Conservation (phyloP, 805 yeast species). For the Komagataella ulmi region DNA sequence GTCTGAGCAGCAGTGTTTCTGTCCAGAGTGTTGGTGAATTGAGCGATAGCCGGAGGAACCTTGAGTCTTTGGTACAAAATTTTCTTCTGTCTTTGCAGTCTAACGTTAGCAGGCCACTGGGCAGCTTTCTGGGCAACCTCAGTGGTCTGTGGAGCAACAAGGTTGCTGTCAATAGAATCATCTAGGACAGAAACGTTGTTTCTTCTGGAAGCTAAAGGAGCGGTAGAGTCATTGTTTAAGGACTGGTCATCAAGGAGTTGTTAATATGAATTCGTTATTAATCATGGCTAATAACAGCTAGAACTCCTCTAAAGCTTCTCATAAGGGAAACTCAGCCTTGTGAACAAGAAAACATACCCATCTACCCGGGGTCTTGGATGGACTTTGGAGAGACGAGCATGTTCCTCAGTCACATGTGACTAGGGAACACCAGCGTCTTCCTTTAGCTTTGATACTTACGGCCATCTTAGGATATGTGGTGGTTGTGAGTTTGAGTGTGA, state of each 20-base stretch:
- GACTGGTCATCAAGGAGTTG: conserved; percentile 24
- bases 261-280: conserved; percentile 4
- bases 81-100: conserved; percentile 98
- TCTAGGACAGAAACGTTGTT: conserved; percentile 27
- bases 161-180: conserved; percentile 31
- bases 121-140: conserved; percentile 87
- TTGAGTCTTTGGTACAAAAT: conserved; percentile 88
- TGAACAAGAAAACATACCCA: conserved; percentile 1
- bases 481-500: neutral
- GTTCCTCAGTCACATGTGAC: conserved; percentile 1
- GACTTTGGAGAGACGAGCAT: neutral
- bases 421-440: neutral
- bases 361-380: neutral
- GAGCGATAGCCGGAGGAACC: conserved; percentile 98
- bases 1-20: conserved; percentile 97
- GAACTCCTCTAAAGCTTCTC: neutral
- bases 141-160: conserved; percentile 84
- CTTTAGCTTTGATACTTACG: neutral
- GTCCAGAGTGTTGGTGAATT: conserved; percentile 92
- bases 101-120: conserved; percentile 98
- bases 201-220: conserved; percentile 83
- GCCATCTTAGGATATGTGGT: neutral
- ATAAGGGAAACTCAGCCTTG: conserved; percentile 2
- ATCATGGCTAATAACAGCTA: conserved; percentile 7
- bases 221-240: conserved; percentile 87